Evolutionary conservation across 148 eudicot species (phyloP).

Genomic region (Camellia granthamiana): DNA sequence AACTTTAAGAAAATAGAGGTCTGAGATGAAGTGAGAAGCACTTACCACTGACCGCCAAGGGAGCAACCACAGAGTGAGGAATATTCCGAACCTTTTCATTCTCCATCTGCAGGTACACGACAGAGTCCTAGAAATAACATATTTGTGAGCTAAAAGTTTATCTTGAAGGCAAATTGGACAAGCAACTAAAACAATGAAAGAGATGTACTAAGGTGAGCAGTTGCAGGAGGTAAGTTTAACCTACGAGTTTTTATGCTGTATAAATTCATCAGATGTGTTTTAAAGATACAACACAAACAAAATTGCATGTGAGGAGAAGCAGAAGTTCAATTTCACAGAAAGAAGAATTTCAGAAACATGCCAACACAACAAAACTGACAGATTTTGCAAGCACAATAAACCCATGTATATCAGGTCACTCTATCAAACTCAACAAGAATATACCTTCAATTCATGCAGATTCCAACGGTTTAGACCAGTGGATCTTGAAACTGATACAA

Average conservation of each 20-base stretch:
- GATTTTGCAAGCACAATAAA: not conserved
- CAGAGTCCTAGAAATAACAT: slow-evolving; percentile 45
- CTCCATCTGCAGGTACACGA: slow-evolving; percentile 58
- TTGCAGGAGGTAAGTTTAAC: not conserved
- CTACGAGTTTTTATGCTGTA: not conserved
- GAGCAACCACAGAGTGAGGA: slow-evolving; percentile 67
- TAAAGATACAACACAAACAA: not conserved
- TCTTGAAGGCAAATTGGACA: not conserved
- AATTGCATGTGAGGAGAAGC: not conserved
- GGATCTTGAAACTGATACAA: slow-evolving; percentile 48
- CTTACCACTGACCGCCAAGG: slow-evolving; percentile 96
- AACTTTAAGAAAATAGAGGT: not conserved
- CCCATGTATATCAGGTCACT: not conserved
- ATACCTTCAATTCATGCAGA: slow-evolving; percentile 63
- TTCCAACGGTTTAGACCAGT: slow-evolving; percentile 46
- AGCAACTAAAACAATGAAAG: not conserved
- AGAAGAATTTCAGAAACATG: not conserved
- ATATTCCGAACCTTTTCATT: slow-evolving; percentile 78
- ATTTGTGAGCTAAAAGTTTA: not conserved
- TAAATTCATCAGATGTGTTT: slow-evolving; percentile 4
- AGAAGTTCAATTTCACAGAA: not conserved
- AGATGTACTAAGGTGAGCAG: not conserved
- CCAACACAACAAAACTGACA: not conserved
- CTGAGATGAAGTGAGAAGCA: slow-evolving; percentile 18
- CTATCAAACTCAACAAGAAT: not conserved